Evolutionary conservation across 225 moss, liverwort and hornwort genomes (phyloP).

Genomic region (Takakia lepidozioides): DNA sequence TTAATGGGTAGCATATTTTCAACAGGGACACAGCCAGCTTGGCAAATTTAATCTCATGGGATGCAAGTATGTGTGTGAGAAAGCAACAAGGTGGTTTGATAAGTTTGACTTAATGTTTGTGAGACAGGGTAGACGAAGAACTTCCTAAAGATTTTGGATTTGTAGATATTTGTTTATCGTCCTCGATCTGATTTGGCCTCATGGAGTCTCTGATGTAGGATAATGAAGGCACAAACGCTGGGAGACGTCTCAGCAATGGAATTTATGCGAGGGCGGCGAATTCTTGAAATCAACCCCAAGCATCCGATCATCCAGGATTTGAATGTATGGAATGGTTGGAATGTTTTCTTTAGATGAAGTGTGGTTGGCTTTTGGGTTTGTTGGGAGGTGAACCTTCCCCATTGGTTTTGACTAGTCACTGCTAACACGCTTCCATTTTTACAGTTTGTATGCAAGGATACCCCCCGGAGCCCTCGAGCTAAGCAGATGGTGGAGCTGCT

Average conservation of each 20-base stretch:
- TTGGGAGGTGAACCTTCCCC: no score
- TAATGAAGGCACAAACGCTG: slow-evolving; percentile 95
- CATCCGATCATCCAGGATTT: slow-evolving; percentile 93
- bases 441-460: slow-evolving; percentile 83
- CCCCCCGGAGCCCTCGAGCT: slow-evolving; percentile 62
- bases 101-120: no score
- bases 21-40: no score
- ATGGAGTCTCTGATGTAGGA: slow-evolving; percentile 21
- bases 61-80: no score
- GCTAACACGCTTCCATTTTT: not conserved
- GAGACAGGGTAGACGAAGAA: no score
- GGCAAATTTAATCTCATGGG: no score
- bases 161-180: no score
- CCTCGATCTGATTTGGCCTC: no score
- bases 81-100: no score
- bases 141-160: no score
- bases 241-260: slow-evolving; percentile 84
- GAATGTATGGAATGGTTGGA: slow-evolving; percentile 28
- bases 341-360: not conserved
- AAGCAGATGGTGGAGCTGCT: slow-evolving; percentile 74
- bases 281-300: slow-evolving; percentile 83
- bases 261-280: slow-evolving; percentile 87
- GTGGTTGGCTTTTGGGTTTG: not conserved
- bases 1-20: no score
- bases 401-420: no score